These are phyloP conservation scores for Peronospora belbahrii DNA, from an alignment of 352 stramenopile species.

Conservation along the genomic window DNA sequence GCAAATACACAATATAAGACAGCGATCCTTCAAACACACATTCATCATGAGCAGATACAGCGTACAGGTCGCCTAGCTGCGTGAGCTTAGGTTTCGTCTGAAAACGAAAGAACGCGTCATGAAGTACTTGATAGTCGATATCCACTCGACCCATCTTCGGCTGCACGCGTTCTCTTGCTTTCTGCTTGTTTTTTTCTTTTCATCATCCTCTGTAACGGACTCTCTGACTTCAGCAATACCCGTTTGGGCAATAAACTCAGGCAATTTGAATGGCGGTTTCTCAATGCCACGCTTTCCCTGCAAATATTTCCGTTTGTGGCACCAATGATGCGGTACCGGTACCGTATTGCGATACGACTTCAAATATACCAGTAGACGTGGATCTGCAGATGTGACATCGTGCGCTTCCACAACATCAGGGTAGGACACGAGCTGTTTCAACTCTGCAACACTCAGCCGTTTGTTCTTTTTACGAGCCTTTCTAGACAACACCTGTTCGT, in stretches of 20 bases:
- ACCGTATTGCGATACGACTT: constrained; percentile 96
- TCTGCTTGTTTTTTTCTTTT: constrained; percentile 90
- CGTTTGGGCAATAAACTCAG: constrained; percentile 97
- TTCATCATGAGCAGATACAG: neutral
- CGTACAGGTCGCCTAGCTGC: constrained; percentile 72
- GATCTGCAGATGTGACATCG: constrained; percentile 94
- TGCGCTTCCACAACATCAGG: constrained; percentile 95
- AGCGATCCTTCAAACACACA: neutral
- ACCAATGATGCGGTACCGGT: constrained; percentile 95
- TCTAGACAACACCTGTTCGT: constrained; percentile 69
- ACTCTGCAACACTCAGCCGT: constrained; percentile 90
- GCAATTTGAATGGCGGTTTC: constrained; percentile 91
- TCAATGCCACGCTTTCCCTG: constrained; percentile 95
- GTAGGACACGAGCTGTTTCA: constrained; percentile 92
- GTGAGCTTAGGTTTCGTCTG: constrained; percentile 95
- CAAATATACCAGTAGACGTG: constrained; percentile 92
- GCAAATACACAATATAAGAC: neutral
- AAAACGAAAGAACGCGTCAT: constrained; percentile 98
- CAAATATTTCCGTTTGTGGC: constrained; percentile 97
- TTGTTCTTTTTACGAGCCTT: constrained; percentile 92
- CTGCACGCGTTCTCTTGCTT: constrained; percentile 88
- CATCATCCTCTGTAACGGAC: constrained; percentile 73
- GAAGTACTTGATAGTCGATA: constrained; percentile 96
- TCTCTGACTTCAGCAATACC: constrained; percentile 81
- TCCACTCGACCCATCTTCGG: constrained; percentile 95